Percentiles rank a stretch among this genome's conserved stretches.
Evolutionary conservation across 2,329 filamentous ascomycete species (phyloP).

Genomic region (Alternaria viburni): DNA sequence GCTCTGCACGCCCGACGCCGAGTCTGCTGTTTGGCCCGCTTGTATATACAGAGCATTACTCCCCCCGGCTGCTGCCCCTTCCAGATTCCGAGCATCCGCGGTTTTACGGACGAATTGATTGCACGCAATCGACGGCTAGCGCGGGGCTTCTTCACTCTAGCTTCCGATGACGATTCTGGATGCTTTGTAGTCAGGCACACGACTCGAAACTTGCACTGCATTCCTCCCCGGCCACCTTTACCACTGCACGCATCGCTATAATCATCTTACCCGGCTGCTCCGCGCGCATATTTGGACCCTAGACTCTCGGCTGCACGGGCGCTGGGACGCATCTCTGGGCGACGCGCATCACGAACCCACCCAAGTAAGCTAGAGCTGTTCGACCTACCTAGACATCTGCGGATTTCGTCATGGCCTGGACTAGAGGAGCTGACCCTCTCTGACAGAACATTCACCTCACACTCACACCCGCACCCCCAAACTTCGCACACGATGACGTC

Average conservation of each 20-base stretch:
- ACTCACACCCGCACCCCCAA: background rate
- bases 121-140: constrained; percentile 7
- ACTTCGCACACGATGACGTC: constrained; percentile 35
- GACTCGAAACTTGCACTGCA: constrained; percentile 8
- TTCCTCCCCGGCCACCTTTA: constrained; percentile 3
- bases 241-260: constrained; percentile 3
- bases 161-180: constrained; percentile 27
- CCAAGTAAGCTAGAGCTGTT: constrained; percentile 27
- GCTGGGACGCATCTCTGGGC: constrained; percentile 14
- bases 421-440: constrained; percentile 14
- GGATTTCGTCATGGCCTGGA: constrained; percentile 28
- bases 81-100: constrained; percentile 13
- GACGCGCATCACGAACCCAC: constrained; percentile 16
- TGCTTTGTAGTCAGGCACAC: constrained; percentile 17
- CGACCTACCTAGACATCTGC: constrained; percentile 23
- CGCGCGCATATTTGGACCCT: constrained; percentile 13
- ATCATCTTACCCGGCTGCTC: constrained; percentile 9
- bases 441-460: constrained; percentile 9
- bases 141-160: constrained; percentile 18
- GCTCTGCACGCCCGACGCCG: constrained; percentile 7
- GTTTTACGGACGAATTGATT: constrained; percentile 7
- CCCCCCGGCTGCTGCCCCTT: background rate
- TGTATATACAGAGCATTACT: background rate
- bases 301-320: constrained; percentile 4
- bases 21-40: background rate